Conservation (phyloP, 1,139 yeast genomes). For the Nakaseomyces sp. region DNA sequence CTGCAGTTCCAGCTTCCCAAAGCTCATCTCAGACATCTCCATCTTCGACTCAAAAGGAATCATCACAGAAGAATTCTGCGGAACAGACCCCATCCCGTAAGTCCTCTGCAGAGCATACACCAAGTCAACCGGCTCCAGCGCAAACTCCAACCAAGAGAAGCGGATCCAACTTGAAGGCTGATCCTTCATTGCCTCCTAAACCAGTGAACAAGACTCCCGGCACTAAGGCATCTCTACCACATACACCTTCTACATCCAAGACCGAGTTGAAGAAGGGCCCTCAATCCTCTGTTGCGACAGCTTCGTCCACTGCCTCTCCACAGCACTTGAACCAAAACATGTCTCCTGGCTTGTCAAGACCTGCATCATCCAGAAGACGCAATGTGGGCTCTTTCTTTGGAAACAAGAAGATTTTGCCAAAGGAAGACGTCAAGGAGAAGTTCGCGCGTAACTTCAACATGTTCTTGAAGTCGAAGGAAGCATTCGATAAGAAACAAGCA, state of each 20-base stretch:
- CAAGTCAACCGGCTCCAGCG: too few species aligned
- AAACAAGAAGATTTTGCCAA: conserved; percentile 39
- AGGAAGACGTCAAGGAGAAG: conserved; percentile 27
- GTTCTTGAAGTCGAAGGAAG: conserved; percentile 36
- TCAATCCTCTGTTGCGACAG: conserved; percentile 13
- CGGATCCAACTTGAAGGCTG: conserved; percentile 5
- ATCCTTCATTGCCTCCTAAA: conserved; percentile 6
- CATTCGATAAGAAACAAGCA: conserved; percentile 29
- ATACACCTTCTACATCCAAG: conserved; percentile 20
- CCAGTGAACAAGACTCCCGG: conserved; percentile 4
- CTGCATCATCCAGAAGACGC: conserved; percentile 24
- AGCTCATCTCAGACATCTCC: background rate
- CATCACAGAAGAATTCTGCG: background rate
- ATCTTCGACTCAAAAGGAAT: background rate
- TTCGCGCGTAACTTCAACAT: conserved; percentile 50
- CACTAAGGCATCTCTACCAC: conserved; percentile 11
- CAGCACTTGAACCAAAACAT: conserved; percentile 7
- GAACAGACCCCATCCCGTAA: background rate
- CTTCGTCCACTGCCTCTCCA: conserved; percentile 10
- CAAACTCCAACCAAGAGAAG: conserved; percentile 5
- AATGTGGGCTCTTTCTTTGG: conserved; percentile 25
- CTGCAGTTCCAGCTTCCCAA: too few species aligned
- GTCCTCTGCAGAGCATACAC: background rate
- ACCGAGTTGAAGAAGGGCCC: conserved; percentile 17
- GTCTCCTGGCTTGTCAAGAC: conserved; percentile 9